A percentile compares a stretch with the other conserved stretches of the same genome.
These are phyloP conservation scores for Arachis monticola DNA, from an alignment of 331 rosid genomes.

Conservation along the genomic window DNA sequence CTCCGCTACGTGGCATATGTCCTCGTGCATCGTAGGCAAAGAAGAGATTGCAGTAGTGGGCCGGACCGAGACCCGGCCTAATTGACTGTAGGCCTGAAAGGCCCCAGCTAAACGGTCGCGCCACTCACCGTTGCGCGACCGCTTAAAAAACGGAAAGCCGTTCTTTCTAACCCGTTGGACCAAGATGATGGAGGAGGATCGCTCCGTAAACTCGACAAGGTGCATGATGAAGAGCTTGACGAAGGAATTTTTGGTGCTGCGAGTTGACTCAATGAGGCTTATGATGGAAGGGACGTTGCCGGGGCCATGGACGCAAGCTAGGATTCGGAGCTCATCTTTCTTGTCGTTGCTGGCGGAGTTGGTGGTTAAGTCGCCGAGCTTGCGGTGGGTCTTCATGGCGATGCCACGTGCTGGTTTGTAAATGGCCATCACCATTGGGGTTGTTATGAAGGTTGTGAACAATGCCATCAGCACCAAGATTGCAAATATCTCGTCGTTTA, in stretches of 20 bases:
- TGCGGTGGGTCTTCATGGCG: conserved; percentile 45
- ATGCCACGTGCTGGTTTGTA: conserved; percentile 67
- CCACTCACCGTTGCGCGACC: conserved; percentile 47
- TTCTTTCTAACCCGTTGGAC: conserved; percentile 63
- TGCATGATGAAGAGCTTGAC: conserved; percentile 75
- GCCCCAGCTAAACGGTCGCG: conserved; percentile 57
- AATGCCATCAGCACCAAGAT: conserved; percentile 88
- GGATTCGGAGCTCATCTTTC: conserved; percentile 51
- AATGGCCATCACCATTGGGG: conserved; percentile 74
- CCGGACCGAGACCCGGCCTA: conserved; percentile 61
- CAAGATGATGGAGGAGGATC: conserved; percentile 74
- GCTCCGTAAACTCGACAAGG: conserved; percentile 80
- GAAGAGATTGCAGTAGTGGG: conserved; percentile 72
- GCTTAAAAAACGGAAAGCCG: conserved; percentile 76
- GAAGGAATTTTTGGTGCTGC: conserved; percentile 51
- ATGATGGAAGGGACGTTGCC: conserved; percentile 61
- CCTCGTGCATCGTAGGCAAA: conserved; percentile 72
- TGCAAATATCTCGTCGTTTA: conserved; percentile 83
- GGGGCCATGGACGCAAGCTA: conserved; percentile 78
- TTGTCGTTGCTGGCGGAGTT: background rate
- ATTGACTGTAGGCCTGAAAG: conserved; percentile 62
- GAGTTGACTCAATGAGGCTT: conserved; percentile 57
- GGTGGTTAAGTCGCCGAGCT: conserved; percentile 55
- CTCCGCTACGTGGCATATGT: conserved; percentile 76
- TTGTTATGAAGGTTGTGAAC: conserved; percentile 86